Evolutionary conservation across 2,329 filamentous ascomycete species (phyloP), one percentile per base, ranked within the genome.

Genomic region (Epichloe festucae): DNA sequence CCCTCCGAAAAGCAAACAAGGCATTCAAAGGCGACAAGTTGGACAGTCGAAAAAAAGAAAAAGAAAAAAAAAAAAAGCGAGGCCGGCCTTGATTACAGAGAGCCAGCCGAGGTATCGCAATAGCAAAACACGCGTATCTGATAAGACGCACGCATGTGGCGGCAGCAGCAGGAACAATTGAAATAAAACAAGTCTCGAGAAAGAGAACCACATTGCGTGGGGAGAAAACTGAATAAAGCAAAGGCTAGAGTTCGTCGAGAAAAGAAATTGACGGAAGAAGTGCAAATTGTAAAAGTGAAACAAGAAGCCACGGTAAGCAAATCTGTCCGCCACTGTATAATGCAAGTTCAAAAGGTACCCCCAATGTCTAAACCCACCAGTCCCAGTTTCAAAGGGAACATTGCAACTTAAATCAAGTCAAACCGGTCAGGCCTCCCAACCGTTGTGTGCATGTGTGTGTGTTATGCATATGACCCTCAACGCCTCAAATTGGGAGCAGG

Each of bases 51-150:
- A 45, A 41, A 34, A 6, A 8, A 27, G 3, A 36, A 15, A 38
- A 48, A 7, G 50, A 35, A 48, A 7, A 51, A 35, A 31, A 38
- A 49, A 5, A 51, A 27, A 31, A 50, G 41, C 49, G 46, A 53
- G 50, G 39, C 36, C 5, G 46, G 43, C 39, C 48, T 50, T 54
- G 50, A 46, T 27, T 48, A 43, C n/a, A 17, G 47, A 55, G 52
- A 51, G 50, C 55, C 53, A 43, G 36, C 55, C 52, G 48, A 55
- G 55, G 55, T 54, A 57, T 57, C 55, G 49, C 50, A 54, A 48
- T 50, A 34, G 42, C 46, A 48, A 46, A 40, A 53, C 31, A 41
- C 42, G 31, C 42, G 35, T 47, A 50, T 43, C 38, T 50, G 43
- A 21, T 12, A 52, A n/a, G 15, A n/a, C 19, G 34, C 45, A 34